Evolutionary conservation across 2,329 filamentous ascomycete genomes (phyloP), one percentile per base, ranked within the genome.

Genomic region (Dactylellina drechsleri): DNA sequence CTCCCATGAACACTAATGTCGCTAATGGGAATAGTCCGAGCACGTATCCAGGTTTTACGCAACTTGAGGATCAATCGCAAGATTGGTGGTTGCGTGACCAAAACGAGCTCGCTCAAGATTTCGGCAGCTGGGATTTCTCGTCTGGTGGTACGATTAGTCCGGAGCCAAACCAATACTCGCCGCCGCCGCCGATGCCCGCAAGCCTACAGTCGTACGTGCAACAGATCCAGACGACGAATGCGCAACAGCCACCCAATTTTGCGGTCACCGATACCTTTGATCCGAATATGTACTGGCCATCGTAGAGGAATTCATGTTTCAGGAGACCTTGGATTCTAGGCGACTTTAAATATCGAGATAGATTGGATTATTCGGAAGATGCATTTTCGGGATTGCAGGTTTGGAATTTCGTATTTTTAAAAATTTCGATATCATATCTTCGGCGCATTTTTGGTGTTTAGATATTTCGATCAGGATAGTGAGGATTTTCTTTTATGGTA

Each of bases 71-170:
- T n/a, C 80, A 53, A 64, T 80, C 57, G 56, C 87, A 89, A 74
- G 86, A 90, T 77, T 89, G 86, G 87, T 89, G 87, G 84, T 84
- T 88, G 64, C 83, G 85, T 41, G 89, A 91, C 78, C 88, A 90
- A 78, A 85, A 83, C 16, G 85, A 86, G 58, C 81, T 90, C 2
- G 87, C 86, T 0, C 80, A 86, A 2, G 88, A 88, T 0, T 87
- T 90, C 76, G 88, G 77, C 49, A 68, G 58, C 40, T 75, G 71
- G 71, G 71, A 75, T 43, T 75, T 75, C 62, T 68, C 64, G 7
- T 66, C 76, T 1, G 70, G 68, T 20, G 66, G 76, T 18, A 77
- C 76, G 16, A 73, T 76, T 8, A 75, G 71, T 50, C 71, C 71
- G 28, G 71, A 75, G 41, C 71, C 67, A 40, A 57, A 57, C 16